phyloP scores from a whole-genome alignment of 2,329 filamentous ascomycete genomes.

The Fusarium sp. region DNA sequence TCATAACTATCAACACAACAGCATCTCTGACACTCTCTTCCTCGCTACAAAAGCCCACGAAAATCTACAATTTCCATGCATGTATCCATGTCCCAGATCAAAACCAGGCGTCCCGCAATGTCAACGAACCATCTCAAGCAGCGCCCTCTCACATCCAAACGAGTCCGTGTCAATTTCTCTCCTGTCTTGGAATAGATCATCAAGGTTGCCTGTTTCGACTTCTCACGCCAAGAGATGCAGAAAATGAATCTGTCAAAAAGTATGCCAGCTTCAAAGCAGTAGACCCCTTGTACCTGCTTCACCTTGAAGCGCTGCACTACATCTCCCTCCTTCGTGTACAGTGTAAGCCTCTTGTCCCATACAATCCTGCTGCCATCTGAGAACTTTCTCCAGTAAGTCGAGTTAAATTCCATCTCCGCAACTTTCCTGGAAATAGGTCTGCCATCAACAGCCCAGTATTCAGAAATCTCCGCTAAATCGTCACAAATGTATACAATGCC shows the following conservation, averaged over 20 bases:
- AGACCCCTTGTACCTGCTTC: not conserved
- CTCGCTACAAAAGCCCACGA: not conserved
- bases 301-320: not conserved
- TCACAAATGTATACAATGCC: not conserved
- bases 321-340: not conserved
- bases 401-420: not conserved
- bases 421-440: not conserved
- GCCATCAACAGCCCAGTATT: not conserved
- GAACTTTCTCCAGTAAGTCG: not conserved
- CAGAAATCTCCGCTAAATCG: not conserved
- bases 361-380: not conserved
- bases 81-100: not conserved
- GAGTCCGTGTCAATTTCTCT: not conserved
- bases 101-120: slow-evolving; percentile 3
- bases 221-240: not conserved
- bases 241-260: slow-evolving; percentile 21
- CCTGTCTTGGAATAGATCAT: slow-evolving; percentile 6
- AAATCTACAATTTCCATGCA: not conserved
- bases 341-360: not conserved
- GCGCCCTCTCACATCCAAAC: not conserved
- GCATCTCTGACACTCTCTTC: not conserved
- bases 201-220: not conserved
- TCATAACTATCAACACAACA: not conserved
- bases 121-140: not conserved
- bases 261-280: not conserved